These are phyloP conservation scores for Colletotrichum australisinense DNA, from an alignment of 2,329 filamentous ascomycete genomes.

Conservation along the genomic window DNA sequence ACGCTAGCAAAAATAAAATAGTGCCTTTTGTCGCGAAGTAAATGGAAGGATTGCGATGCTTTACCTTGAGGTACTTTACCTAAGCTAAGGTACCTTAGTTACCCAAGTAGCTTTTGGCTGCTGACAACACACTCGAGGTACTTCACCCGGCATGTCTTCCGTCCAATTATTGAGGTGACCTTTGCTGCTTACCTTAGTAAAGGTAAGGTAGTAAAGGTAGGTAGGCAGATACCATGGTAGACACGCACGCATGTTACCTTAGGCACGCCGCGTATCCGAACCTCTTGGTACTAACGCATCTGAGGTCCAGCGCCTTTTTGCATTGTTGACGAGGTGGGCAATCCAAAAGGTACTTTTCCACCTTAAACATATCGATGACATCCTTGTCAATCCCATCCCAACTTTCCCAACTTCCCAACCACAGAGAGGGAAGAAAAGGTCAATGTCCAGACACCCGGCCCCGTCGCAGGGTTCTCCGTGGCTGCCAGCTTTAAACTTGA, in stretches of 20 bases:
- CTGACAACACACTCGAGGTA: not conserved
- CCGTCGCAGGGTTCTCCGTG: slow-evolving; percentile 25
- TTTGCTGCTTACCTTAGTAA: too few species aligned
- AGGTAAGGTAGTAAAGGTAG: too few species aligned
- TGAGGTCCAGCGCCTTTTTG: not conserved
- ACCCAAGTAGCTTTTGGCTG: not conserved
- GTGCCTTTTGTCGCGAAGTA: not conserved
- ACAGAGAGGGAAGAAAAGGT: not conserved
- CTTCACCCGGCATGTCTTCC: not conserved
- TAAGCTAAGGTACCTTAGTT: too few species aligned
- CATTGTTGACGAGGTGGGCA: not conserved
- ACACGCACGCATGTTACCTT: too few species aligned
- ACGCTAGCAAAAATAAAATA: not conserved
- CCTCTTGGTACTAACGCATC: not conserved
- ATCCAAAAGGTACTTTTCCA: not conserved
- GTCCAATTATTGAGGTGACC: too few species aligned
- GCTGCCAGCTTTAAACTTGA: slow-evolving; percentile 29
- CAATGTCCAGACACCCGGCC: not conserved
- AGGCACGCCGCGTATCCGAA: not conserved
- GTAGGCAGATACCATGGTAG: too few species aligned
- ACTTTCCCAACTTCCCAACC: not conserved
- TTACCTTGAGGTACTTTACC: not conserved
- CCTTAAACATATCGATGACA: not conserved
- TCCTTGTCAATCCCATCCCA: slow-evolving; percentile 6
- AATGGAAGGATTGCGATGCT: not conserved